phyloP scores from a whole-genome alignment of 495 filamentous ascomycete genomes.

The Penicillium waksmanii region DNA sequence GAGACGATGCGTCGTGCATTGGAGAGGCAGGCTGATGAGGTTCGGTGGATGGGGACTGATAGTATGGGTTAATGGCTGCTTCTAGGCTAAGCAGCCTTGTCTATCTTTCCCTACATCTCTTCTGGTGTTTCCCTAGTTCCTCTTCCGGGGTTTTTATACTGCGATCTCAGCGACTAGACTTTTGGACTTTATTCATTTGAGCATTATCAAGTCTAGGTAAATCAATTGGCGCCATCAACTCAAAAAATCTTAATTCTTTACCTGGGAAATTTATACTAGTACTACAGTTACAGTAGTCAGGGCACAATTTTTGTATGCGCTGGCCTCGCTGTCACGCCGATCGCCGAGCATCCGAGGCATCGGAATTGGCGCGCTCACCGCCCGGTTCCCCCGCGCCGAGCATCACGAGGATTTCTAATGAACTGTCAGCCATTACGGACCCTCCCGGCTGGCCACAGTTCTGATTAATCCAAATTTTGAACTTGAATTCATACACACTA shows the following conservation, averaged over 20 bases:
- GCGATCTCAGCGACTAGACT: constrained; percentile 1
- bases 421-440: constrained; percentile 31
- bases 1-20: constrained; percentile 74
- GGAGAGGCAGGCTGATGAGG: constrained; percentile 80
- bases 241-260: no score
- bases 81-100: background rate
- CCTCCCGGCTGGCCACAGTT: constrained; percentile 11
- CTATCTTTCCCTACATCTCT: background rate
- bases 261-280: background rate
- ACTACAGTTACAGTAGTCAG: no score
- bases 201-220: background rate
- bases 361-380: constrained; percentile 16
- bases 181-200: background rate
- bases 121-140: background rate
- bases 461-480: constrained; percentile 13
- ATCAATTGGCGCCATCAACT: background rate
- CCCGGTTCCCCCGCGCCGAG: constrained; percentile 30
- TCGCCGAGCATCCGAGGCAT: constrained; percentile 14
- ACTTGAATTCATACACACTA: background rate
- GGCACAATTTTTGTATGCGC: no score
- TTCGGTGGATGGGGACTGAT: constrained; percentile 73
- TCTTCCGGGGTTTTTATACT: background rate
- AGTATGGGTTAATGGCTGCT: constrained; percentile 46
- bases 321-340: constrained; percentile 9
- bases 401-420: constrained; percentile 38